These are phyloP conservation scores for Rhazya stricta DNA, from an alignment of 257 asterid species.

Conservation along the genomic window DNA sequence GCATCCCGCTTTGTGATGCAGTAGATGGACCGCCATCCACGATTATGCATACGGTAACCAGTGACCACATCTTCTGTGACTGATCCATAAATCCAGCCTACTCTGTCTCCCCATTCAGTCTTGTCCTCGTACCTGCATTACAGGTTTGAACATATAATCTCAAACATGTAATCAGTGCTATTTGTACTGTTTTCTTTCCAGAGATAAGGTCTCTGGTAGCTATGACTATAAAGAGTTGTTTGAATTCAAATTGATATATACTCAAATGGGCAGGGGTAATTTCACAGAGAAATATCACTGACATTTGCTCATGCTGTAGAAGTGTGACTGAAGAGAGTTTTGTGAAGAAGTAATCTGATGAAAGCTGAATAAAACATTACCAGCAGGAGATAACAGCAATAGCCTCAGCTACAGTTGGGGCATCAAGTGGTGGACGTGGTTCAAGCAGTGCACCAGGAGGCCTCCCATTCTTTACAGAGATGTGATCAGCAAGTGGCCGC, in stretches of 20 bases:
- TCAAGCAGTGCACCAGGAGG: conserved; percentile 76
- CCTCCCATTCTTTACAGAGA: conserved; percentile 78
- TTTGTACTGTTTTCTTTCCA: no score
- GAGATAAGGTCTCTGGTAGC: no score
- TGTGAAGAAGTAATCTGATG: background rate
- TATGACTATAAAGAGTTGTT: background rate
- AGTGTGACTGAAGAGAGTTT: background rate
- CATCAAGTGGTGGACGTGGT: conserved; percentile 83
- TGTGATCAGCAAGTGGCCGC: conserved; percentile 87
- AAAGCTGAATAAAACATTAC: conserved; percentile 30
- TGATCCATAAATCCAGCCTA: conserved; percentile 97
- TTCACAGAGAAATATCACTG: background rate
- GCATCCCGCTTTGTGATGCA: conserved; percentile 96
- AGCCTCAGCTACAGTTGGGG: conserved; percentile 96
- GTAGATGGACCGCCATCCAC: conserved; percentile 93
- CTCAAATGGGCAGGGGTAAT: background rate
- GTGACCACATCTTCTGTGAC: conserved; percentile 97
- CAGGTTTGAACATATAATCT: background rate
- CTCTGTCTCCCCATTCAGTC: conserved; percentile 95
- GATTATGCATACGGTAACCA: conserved; percentile 98
- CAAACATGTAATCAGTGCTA: background rate
- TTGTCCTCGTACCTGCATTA: conserved; percentile 77
- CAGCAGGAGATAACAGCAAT: conserved; percentile 96
- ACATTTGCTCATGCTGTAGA: background rate
- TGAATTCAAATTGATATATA: background rate